These are phyloP conservation scores for Cladosporium austrohemisphaericum DNA, from an alignment of 2,329 filamentous ascomycete genomes.

Conservation along the genomic window DNA sequence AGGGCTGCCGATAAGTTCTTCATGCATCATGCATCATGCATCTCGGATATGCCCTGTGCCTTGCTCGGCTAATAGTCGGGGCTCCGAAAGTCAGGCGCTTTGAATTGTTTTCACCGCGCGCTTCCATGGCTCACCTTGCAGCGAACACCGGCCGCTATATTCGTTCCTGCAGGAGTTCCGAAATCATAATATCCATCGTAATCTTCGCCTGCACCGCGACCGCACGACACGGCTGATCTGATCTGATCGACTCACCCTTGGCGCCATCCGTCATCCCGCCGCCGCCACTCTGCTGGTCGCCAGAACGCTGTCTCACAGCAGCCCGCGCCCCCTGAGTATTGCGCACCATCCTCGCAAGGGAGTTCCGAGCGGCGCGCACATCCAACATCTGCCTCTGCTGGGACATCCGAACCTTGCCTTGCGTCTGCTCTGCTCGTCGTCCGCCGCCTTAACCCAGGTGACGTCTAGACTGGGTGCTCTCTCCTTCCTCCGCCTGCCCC, in stretches of 20 bases:
- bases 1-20: too few relatives aligned
- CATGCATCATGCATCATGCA: too few relatives aligned
- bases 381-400: conserved; percentile 9
- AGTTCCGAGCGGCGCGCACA: background rate
- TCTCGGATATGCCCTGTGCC: too few relatives aligned
- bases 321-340: background rate
- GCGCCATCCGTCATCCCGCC: background rate
- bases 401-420: conserved; percentile 1
- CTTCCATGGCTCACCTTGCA: background rate
- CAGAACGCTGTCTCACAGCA: conserved; percentile 8
- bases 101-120: too few relatives aligned
- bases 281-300: too few relatives aligned
- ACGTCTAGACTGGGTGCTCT: background rate
- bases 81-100: too few relatives aligned
- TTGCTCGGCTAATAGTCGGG: too few relatives aligned
- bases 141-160: background rate
- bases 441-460: background rate
- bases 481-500: conserved; percentile 1
- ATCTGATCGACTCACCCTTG: too few relatives aligned
- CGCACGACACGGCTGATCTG: too few relatives aligned
- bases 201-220: too few relatives aligned
- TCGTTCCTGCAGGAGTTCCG: too few relatives aligned
- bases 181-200: too few relatives aligned
- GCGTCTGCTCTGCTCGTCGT: background rate
- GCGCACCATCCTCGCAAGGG: conserved; percentile 8